phyloP scores from a whole-genome alignment of 192 early-diverging fungal genomes.

The Chytriomyces sp. region DNA sequence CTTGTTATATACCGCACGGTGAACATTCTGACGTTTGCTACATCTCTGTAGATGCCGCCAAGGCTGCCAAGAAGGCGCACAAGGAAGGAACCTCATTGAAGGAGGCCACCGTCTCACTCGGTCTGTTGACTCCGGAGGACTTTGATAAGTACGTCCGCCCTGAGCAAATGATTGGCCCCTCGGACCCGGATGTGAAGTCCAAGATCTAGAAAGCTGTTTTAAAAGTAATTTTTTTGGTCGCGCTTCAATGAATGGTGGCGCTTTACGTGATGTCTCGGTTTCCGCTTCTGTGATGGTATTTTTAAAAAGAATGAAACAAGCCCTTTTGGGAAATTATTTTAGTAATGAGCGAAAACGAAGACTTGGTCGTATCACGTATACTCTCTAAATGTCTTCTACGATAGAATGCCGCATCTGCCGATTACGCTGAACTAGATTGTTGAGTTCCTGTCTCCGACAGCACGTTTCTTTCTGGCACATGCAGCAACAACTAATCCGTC shows the following conservation, averaged over 20 bases:
- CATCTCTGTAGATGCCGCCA: constrained; percentile 72
- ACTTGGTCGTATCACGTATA: no score
- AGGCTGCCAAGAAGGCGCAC: constrained; percentile 96
- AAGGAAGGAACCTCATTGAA: constrained; percentile 87
- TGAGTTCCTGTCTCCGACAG: constrained; percentile 1
- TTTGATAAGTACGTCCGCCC: constrained; percentile 96
- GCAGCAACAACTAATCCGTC: neutral
- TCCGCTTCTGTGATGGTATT: no score
- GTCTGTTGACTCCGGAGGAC: constrained; percentile 83
- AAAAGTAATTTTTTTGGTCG: no score
- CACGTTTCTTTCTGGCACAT: neutral
- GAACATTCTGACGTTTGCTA: neutral
- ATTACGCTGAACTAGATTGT: neutral
- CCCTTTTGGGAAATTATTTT: no score
- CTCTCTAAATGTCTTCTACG: neutral
- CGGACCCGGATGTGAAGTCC: neutral
- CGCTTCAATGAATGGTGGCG: no score
- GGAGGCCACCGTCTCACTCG: constrained; percentile 86
- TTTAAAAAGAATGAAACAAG: no score
- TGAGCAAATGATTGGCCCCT: constrained; percentile 61
- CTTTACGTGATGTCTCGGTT: no score
- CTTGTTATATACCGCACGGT: neutral
- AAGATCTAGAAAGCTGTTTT: neutral
- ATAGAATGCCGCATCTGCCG: constrained; percentile 1
- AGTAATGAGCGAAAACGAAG: no score